These are phyloP conservation scores for Trichoderma hamatum DNA, from an alignment of 2,329 filamentous ascomycete species.

Conservation along the genomic window DNA sequence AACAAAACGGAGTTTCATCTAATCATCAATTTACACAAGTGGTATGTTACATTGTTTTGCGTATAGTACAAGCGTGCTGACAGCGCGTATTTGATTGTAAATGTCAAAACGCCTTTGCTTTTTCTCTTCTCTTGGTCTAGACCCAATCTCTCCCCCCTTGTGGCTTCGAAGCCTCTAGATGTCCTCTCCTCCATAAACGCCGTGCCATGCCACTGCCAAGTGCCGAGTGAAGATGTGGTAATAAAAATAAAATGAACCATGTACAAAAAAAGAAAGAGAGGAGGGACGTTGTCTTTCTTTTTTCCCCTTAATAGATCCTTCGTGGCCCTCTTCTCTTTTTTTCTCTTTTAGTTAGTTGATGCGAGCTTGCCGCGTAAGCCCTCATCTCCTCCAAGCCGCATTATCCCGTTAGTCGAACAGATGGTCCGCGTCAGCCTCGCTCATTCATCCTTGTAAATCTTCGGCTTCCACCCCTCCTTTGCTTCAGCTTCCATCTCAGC, in stretches of 20 bases:
- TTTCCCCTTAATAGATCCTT: background rate
- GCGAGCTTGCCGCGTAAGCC: constrained; percentile 4
- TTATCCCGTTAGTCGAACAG: constrained; percentile 11
- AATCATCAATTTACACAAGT: constrained; percentile 24
- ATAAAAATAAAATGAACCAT: constrained; percentile 30
- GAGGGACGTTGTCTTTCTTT: constrained; percentile 1
- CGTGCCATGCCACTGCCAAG: constrained; percentile 58
- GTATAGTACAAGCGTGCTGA: constrained; percentile 29
- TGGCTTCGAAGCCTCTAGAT: constrained; percentile 36
- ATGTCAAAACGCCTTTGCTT: constrained; percentile 18
- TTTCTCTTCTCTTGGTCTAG: constrained; percentile 28
- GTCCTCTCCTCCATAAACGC: constrained; percentile 46
- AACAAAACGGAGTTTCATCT: constrained; percentile 11
- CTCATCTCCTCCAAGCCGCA: background rate
- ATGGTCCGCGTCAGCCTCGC: constrained; percentile 13
- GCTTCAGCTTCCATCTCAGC: constrained; percentile 75
- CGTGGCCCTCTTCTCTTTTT: background rate
- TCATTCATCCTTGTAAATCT: constrained; percentile 82
- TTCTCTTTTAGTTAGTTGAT: background rate
- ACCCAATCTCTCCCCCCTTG: constrained; percentile 34
- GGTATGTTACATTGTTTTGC: constrained; percentile 9
- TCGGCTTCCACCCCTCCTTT: constrained; percentile 89
- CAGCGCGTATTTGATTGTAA: constrained; percentile 18
- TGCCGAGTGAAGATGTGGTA: constrained; percentile 59
- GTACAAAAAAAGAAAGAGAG: constrained; percentile 37